A percentile compares a stretch with the other conserved stretches of the same genome.
Evolutionary conservation across 2,329 filamentous ascomycete genomes (phyloP).

Genomic region (Davidsoniella neocaledoniae): DNA sequence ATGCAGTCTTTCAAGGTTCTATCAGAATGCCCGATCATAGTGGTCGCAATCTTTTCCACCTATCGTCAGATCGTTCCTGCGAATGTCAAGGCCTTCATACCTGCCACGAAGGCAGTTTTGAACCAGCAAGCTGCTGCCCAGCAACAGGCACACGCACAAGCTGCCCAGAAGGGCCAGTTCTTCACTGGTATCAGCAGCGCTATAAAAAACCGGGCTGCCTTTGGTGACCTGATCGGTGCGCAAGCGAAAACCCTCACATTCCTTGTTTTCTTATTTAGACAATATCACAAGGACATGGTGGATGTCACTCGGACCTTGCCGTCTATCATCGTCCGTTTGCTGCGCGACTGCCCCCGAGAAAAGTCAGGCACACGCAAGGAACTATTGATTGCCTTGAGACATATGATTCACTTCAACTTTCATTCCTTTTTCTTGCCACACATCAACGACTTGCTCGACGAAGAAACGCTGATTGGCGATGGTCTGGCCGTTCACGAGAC

Average conservation of each 20-base stretch:
- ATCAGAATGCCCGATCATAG: constrained; percentile 94
- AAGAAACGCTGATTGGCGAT: constrained; percentile 86
- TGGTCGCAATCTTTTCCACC: constrained; percentile 94
- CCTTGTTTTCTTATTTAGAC: constrained; percentile 74
- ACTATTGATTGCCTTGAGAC: constrained; percentile 83
- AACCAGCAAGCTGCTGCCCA: constrained; percentile 83
- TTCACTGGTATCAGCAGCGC: constrained; percentile 87
- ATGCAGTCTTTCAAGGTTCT: constrained; percentile 99
- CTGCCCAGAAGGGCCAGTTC: constrained; percentile 58
- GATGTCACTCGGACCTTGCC: constrained; percentile 80
- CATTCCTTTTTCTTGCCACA: constrained; percentile 85
- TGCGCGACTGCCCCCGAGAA: constrained; percentile 88
- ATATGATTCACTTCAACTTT: constrained; percentile 99
- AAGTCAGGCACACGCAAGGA: constrained; percentile 91
- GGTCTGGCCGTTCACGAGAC: constrained; percentile 93
- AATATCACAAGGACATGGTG: constrained; percentile 70
- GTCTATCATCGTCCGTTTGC: constrained; percentile 71
- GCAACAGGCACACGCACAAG: constrained; percentile 77
- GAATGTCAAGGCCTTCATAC: constrained; percentile 85
- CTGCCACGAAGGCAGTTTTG: constrained; percentile 80
- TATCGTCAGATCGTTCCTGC: constrained; percentile 63
- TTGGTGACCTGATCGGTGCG: constrained; percentile 92
- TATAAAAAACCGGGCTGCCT: constrained; percentile 84
- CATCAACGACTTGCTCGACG: constrained; percentile 88
- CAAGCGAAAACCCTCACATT: constrained; percentile 99